A percentile compares a stretch with the other conserved stretches of the same genome.
phyloP scores from a whole-genome alignment of 192 early-diverging fungal genomes.

The Coemansia reversa region DNA sequence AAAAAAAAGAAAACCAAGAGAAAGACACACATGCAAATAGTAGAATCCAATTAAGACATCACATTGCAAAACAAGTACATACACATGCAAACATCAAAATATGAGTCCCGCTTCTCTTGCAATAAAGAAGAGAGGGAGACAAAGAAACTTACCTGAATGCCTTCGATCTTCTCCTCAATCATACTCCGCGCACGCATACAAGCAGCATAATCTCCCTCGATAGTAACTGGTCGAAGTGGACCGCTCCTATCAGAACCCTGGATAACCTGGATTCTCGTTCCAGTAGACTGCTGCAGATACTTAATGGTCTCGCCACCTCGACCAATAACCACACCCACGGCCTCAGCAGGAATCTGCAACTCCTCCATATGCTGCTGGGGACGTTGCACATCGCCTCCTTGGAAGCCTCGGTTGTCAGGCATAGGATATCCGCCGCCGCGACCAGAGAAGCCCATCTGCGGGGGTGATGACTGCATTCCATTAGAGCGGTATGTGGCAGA shows the following conservation, averaged over 20 bases:
- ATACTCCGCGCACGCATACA: constrained; percentile 41
- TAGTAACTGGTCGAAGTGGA: constrained; percentile 36
- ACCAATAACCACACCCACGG: constrained; percentile 48
- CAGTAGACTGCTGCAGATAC: constrained; percentile 41
- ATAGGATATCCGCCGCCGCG: not conserved
- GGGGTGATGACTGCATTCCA: not conserved
- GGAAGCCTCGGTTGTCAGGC: too few relatives aligned
- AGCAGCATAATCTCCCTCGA: constrained; percentile 28
- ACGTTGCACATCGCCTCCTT: not conserved
- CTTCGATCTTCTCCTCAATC: constrained; percentile 51
- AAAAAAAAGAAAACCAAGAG: too few relatives aligned
- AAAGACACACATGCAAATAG: constrained; percentile 15
- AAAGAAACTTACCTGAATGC: constrained; percentile 36
- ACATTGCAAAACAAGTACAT: not conserved
- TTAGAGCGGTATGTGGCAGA: too few relatives aligned
- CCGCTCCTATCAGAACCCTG: constrained; percentile 41
- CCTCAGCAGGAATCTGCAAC: constrained; percentile 39
- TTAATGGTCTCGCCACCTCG: constrained; percentile 53
- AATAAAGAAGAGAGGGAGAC: not conserved
- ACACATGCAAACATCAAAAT: constrained; percentile 19
- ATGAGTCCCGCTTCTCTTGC: not conserved
- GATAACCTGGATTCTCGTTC: constrained; percentile 41
- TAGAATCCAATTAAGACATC: not conserved
- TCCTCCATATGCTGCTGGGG: constrained; percentile 32
- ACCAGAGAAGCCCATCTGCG: constrained; percentile 9